These are phyloP conservation scores for Yarrowia yakushimensis DNA, from an alignment of 805 yeast species.

Conservation along the genomic window DNA sequence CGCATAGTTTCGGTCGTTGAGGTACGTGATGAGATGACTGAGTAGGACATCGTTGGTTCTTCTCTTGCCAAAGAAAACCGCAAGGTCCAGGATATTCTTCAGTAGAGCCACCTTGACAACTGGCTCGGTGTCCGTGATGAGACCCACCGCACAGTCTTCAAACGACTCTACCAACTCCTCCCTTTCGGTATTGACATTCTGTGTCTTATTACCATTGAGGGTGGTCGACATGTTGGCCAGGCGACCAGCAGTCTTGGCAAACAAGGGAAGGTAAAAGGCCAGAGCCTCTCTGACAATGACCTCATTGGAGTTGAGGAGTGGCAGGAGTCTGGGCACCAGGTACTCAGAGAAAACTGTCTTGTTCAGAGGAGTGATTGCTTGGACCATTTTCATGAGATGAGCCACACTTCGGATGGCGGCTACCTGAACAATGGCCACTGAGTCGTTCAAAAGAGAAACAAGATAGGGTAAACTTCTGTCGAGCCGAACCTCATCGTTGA, in stretches of 20 bases:
- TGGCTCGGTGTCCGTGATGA: conserved; percentile 67
- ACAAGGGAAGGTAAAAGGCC: conserved; percentile 67
- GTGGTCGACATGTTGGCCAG: conserved; percentile 53
- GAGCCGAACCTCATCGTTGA: conserved; percentile 77
- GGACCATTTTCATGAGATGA: conserved; percentile 62
- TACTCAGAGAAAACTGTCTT: conserved; percentile 77
- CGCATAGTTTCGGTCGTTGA: conserved; percentile 71
- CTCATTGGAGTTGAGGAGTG: conserved; percentile 42
- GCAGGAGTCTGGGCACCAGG: conserved; percentile 63
- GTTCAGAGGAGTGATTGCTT: conserved; percentile 68
- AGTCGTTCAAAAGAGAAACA: conserved; percentile 66
- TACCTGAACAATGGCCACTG: conserved; percentile 60
- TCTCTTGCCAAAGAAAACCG: conserved; percentile 80
- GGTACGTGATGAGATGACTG: conserved; percentile 85
- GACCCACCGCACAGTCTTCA: conserved; percentile 58
- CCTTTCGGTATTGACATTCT: conserved; percentile 39
- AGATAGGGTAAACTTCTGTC: conserved; percentile 84
- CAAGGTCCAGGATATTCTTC: conserved; percentile 67
- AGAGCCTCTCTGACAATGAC: conserved; percentile 58
- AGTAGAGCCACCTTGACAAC: conserved; percentile 68
- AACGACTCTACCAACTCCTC: conserved; percentile 45
- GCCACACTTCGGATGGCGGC: conserved; percentile 63
- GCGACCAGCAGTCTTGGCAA: conserved; percentile 61
- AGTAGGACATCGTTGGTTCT: conserved; percentile 83
- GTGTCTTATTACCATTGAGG: neutral